Evolutionary conservation across 306 rosid species (phyloP).

Genomic region (Lathyrus tuberosus): DNA sequence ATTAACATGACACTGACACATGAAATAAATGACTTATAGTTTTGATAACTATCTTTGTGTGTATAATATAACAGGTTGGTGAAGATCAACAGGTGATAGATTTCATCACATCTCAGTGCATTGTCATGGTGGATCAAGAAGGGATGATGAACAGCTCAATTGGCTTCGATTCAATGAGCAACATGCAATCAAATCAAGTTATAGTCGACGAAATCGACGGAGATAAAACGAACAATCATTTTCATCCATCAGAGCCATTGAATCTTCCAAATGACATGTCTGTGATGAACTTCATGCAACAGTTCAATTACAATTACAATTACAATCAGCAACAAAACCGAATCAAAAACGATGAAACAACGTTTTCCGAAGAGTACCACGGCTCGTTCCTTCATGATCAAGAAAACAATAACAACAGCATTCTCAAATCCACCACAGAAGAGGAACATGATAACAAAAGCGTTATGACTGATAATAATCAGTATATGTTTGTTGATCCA

Average conservation of each 20-base stretch:
- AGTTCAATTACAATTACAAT: slow-evolving; percentile 51
- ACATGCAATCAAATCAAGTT: slow-evolving; percentile 52
- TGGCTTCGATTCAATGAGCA: slow-evolving; percentile 47
- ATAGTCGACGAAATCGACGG: slow-evolving; percentile 47
- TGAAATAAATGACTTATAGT: too few species aligned
- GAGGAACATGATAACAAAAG: slow-evolving; percentile 44
- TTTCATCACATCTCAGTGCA: slow-evolving; percentile 62
- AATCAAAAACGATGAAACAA: slow-evolving; percentile 40
- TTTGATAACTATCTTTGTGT: not conserved
- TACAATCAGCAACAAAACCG: slow-evolving; percentile 48
- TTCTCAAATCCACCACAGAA: slow-evolving; percentile 39
- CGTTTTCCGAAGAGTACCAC: slow-evolving; percentile 53
- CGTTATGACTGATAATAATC: slow-evolving; percentile 41
- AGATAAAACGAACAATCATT: slow-evolving; percentile 40
- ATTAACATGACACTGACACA: too few species aligned
- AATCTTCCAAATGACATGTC: slow-evolving; percentile 56
- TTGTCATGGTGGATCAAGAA: slow-evolving; percentile 53
- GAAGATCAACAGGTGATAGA: slow-evolving; percentile 76
- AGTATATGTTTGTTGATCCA: slow-evolving; percentile 43
- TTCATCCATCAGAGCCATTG: slow-evolving; percentile 51
- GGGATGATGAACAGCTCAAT: slow-evolving; percentile 46
- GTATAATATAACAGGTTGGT: slow-evolving; percentile 51
- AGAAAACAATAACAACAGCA: slow-evolving; percentile 45
- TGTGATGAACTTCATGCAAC: slow-evolving; percentile 65
- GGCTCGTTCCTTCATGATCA: slow-evolving; percentile 54